phyloP scores from a whole-genome alignment of 306 rosid species.

The Cucurbita pepo region DNA sequence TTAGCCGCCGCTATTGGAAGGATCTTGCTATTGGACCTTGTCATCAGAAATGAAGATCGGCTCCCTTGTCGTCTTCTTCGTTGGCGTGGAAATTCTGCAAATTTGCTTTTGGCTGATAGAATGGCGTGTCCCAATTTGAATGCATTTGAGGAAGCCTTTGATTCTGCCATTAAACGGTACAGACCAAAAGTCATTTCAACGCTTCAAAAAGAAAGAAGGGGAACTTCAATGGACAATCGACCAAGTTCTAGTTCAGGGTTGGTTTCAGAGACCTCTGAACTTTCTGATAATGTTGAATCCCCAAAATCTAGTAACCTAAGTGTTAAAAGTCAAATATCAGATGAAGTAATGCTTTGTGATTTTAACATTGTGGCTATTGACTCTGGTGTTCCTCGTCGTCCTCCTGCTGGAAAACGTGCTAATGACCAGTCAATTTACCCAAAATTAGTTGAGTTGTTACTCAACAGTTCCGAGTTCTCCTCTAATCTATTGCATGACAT shows the following conservation, averaged over 20 bases:
- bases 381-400: constrained; percentile 75
- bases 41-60: constrained; percentile 94
- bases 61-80: constrained; percentile 83
- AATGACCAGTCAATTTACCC: constrained; percentile 84
- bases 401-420: constrained; percentile 92
- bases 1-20: constrained; percentile 72
- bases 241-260: constrained; percentile 24
- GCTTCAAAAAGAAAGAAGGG: constrained; percentile 71
- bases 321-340: constrained; percentile 29
- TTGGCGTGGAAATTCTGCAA: constrained; percentile 94
- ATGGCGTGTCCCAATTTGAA: constrained; percentile 29
- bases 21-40: constrained; percentile 79
- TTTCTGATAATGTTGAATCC: constrained; percentile 36
- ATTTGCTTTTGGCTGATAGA: constrained; percentile 68
- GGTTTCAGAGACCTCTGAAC: constrained; percentile 48
- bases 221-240: constrained; percentile 58
- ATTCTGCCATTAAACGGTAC: constrained; percentile 46
- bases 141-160: constrained; percentile 38
- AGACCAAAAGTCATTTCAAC: constrained; percentile 47
- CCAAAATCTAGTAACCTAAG: constrained; percentile 27
- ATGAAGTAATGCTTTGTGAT: constrained; percentile 20
- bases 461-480: constrained; percentile 65
- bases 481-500: constrained; percentile 59
- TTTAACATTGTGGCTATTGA: constrained; percentile 68
- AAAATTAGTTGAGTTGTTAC: constrained; percentile 73